Percentiles rank a stretch among this genome's conserved stretches.
Conservation (phyloP, 164 flowering plant species). For the grape (Vitis vinifera) region DNA sequence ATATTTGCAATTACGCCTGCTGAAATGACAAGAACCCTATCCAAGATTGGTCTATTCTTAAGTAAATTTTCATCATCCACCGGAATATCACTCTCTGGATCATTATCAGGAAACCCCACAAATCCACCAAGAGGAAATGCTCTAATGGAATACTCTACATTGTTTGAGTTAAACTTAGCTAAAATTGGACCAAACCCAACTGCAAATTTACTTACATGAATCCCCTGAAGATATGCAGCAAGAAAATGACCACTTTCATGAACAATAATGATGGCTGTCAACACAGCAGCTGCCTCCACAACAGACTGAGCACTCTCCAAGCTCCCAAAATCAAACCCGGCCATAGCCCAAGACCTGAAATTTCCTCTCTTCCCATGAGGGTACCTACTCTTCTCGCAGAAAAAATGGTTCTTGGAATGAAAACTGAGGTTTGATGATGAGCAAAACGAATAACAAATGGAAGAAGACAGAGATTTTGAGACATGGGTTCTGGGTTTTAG, state of each 20-base stretch:
- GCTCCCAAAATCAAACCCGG: conserved; percentile 54
- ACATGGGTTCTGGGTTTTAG: conserved; percentile 40
- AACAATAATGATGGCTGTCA: conserved; percentile 82
- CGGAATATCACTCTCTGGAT: conserved; percentile 91
- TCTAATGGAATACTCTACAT: conserved; percentile 91
- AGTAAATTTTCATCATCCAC: conserved; percentile 83
- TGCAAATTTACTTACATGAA: conserved; percentile 96
- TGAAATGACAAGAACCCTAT: conserved; percentile 79
- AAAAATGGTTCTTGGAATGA: conserved; percentile 29
- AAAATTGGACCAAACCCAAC: conserved; percentile 95
- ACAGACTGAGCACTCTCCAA: conserved; percentile 77
- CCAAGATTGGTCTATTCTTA: conserved; percentile 83
- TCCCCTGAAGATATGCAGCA: conserved; percentile 92
- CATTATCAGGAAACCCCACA: conserved; percentile 98
- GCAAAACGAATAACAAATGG: conserved; percentile 18
- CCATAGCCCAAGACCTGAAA: conserved; percentile 43
- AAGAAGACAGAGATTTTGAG: conserved; percentile 38
- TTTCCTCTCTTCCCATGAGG: conserved; percentile 25
- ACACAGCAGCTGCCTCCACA: conserved; percentile 69
- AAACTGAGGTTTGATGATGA: conserved; percentile 20
- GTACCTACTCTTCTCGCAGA: conserved; percentile 17
- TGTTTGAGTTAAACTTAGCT: conserved; percentile 86
- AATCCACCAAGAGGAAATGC: conserved; percentile 98
- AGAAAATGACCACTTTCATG: conserved; percentile 95
- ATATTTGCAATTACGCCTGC: conserved; percentile 95